These are phyloP conservation scores for Talaromyces sp. DNA, from an alignment of 2,329 filamentous ascomycete genomes.

Conservation along the genomic window DNA sequence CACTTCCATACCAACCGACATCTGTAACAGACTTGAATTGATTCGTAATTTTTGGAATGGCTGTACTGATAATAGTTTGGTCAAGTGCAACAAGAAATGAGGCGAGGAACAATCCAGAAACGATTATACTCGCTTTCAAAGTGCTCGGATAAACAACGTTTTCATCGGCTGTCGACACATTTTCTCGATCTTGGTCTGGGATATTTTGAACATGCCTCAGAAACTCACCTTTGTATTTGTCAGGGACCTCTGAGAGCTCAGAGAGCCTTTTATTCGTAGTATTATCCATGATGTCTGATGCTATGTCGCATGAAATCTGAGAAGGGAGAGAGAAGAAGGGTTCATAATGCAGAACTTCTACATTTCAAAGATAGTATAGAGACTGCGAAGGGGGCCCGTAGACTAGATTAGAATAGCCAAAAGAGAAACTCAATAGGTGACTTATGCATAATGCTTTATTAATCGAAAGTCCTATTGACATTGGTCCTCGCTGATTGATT, in stretches of 20 bases:
- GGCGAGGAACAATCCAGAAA: not conserved
- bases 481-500: not conserved
- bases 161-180: not conserved
- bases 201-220: not conserved
- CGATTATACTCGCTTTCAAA: not conserved
- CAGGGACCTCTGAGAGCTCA: not conserved
- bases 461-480: not conserved
- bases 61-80: conserved; percentile 46
- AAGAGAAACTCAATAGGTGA: not conserved
- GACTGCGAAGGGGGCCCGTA: not conserved
- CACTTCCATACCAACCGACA: conserved; percentile 37
- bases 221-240: not conserved
- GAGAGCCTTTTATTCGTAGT: not conserved
- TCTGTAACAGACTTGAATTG: conserved; percentile 47
- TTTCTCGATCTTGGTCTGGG: not conserved
- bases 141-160: not conserved
- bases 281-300: not conserved
- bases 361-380: not conserved
- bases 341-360: not conserved
- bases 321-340: not conserved
- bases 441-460: not conserved
- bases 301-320: not conserved
- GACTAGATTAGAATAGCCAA: not conserved
- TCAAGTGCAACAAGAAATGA: conserved; percentile 39
- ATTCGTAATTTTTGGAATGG: conserved; percentile 48